A percentile compares a stretch with the other conserved stretches of the same genome.
Evolutionary conservation across 2,329 filamentous ascomycete species (phyloP).

Genomic region (Alternaria sp.): DNA sequence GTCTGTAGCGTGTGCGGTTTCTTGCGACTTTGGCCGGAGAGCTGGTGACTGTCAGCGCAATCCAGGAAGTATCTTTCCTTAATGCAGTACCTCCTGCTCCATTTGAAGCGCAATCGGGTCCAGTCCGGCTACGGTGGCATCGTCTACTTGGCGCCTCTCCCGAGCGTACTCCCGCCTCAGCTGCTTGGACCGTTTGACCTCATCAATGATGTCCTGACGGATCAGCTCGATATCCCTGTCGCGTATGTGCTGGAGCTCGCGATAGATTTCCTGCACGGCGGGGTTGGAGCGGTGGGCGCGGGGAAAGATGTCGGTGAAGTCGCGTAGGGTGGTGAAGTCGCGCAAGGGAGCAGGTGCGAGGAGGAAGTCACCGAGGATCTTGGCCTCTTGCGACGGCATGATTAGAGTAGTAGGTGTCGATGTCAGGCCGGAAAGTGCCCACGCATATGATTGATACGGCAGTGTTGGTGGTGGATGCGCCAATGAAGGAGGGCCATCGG

Average conservation of each 20-base stretch:
- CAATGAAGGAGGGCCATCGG: not conserved
- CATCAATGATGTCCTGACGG: constrained; percentile 67
- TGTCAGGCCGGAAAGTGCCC: not conserved
- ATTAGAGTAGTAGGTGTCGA: constrained; percentile 5
- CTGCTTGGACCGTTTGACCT: constrained; percentile 66
- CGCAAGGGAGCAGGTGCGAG: constrained; percentile 77
- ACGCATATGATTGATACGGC: constrained; percentile 4
- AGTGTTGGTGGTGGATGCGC: constrained; percentile 19
- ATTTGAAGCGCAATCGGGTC: constrained; percentile 69
- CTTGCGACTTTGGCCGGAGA: constrained; percentile 60
- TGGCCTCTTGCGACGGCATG: constrained; percentile 77
- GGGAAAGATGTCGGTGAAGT: constrained; percentile 81
- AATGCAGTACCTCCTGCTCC: constrained; percentile 50
- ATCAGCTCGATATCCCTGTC: constrained; percentile 72
- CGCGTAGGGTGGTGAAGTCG: constrained; percentile 72
- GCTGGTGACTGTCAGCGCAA: constrained; percentile 49
- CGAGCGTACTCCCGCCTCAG: constrained; percentile 65
- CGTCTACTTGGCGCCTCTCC: constrained; percentile 60
- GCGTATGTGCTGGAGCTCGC: constrained; percentile 78
- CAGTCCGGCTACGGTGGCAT: constrained; percentile 56
- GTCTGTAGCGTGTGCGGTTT: constrained; percentile 66
- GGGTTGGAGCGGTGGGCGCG: constrained; percentile 68
- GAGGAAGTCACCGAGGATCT: constrained; percentile 79
- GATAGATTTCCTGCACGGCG: constrained; percentile 74
- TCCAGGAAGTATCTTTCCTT: no score